Percentiles rank a stretch among this genome's conserved stretches.
These are phyloP conservation scores for Pestalotiopsis sp. DNA, from an alignment of 2,329 filamentous ascomycete genomes.

Conservation along the genomic window DNA sequence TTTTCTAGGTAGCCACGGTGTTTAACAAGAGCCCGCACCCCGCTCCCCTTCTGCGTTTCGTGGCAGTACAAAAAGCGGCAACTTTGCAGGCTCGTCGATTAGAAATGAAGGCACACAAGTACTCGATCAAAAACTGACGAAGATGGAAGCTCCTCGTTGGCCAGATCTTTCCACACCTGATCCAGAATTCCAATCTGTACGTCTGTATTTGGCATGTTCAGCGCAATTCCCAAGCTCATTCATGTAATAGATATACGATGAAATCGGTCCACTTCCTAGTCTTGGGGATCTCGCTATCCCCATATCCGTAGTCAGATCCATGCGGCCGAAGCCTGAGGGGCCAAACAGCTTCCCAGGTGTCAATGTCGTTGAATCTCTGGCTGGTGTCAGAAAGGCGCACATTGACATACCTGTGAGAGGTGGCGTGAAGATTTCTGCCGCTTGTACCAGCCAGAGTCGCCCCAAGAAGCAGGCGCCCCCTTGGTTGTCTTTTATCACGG, in stretches of 20 bases:
- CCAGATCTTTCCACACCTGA: not conserved
- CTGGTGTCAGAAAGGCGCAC: not conserved
- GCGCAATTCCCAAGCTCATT: not conserved
- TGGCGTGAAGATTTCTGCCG: not conserved
- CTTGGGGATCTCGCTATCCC: not conserved
- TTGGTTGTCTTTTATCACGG: slow-evolving; percentile 1
- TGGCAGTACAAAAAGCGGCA: not conserved
- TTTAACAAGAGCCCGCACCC: too few relatives aligned
- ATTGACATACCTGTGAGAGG: not conserved
- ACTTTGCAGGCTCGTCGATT: not conserved
- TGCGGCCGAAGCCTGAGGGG: not conserved
- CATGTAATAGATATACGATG: not conserved
- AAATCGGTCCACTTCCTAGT: not conserved
- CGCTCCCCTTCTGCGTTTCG: not conserved
- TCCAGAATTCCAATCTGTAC: not conserved
- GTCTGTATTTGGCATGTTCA: not conserved
- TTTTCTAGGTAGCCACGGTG: not conserved
- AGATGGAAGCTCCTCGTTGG: not conserved
- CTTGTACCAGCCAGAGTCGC: not conserved
- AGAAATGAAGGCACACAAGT: not conserved
- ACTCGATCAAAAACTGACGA: not conserved
- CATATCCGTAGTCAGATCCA: not conserved
- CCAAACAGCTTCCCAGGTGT: not conserved
- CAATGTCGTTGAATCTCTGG: not conserved
- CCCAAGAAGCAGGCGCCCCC: not conserved